Conservation (phyloP, 179 eudicot species). For the Monotropa hypopitys region DNA sequence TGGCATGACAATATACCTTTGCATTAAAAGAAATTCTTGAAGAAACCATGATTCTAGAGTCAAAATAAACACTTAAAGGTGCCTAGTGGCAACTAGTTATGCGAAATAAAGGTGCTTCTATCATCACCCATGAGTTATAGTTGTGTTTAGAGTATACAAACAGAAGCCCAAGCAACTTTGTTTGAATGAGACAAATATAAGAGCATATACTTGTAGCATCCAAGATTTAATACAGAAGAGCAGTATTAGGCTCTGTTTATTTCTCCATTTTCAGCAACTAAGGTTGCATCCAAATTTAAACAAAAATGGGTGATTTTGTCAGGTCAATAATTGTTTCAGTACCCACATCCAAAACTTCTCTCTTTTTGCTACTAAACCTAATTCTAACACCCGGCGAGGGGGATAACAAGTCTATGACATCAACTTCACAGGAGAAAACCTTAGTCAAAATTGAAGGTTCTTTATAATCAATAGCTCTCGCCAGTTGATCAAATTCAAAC, state of each 20-base stretch:
- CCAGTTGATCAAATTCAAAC: conserved; percentile 6
- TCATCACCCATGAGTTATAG: no score
- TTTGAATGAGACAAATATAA: no score
- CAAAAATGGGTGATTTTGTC: conserved; percentile 43
- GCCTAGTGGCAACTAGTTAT: no score
- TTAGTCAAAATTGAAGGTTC: conserved; percentile 2
- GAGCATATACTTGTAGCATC: no score
- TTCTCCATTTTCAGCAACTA: conserved; percentile 1
- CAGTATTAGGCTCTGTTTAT: background rate
- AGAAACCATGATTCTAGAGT: no score
- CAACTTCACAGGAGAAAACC: conserved; percentile 15
- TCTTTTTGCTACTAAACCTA: conserved; percentile 31
- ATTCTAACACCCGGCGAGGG: conserved; percentile 39
- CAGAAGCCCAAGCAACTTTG: no score
- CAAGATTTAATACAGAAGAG: background rate
- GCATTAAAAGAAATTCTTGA: no score
- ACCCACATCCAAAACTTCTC: conserved; percentile 15
- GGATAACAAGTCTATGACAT: conserved; percentile 55
- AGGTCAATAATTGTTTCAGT: conserved; percentile 52
- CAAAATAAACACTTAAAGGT: no score
- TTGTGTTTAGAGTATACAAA: no score
- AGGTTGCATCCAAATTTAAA: conserved; percentile 21
- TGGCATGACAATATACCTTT: no score
- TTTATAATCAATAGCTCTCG: conserved; percentile 7
- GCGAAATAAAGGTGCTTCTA: no score